phyloP scores from a whole-genome alignment of 768 basidiomycete species.

The Pulveroboletus ravenelii region DNA sequence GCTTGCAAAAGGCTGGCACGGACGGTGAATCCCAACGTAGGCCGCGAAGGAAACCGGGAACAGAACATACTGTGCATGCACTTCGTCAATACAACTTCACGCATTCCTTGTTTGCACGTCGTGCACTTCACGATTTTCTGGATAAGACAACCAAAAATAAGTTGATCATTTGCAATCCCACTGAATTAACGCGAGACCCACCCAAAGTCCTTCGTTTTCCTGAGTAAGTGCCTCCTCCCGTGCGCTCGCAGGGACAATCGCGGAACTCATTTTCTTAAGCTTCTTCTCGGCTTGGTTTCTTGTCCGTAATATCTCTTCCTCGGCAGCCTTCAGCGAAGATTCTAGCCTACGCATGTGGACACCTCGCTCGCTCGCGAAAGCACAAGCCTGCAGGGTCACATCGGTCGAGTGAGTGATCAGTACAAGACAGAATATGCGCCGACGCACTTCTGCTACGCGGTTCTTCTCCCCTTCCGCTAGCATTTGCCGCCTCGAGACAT shows the following conservation, averaged over 20 bases:
- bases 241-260: slow-evolving; percentile 27
- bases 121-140: slow-evolving; percentile 85
- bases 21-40: not conserved
- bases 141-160: too few species aligned
- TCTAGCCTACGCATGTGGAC: slow-evolving; percentile 22
- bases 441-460: slow-evolving; percentile 37
- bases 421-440: not conserved
- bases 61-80: slow-evolving; percentile 82
- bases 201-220: slow-evolving; percentile 58
- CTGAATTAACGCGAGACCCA: slow-evolving; percentile 25
- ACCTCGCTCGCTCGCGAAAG: slow-evolving; percentile 30
- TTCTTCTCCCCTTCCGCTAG: slow-evolving; percentile 38
- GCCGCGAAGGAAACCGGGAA: not conserved
- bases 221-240: slow-evolving; percentile 37
- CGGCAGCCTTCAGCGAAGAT: slow-evolving; percentile 19
- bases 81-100: slow-evolving; percentile 76
- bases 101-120: slow-evolving; percentile 75
- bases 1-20: slow-evolving; percentile 71
- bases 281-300: slow-evolving; percentile 54
- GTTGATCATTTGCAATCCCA: too few species aligned
- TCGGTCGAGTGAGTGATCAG: not conserved
- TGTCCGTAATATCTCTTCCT: slow-evolving; percentile 45
- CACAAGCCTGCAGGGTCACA: slow-evolving; percentile 23
- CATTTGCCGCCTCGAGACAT: slow-evolving; percentile 31
- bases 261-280: slow-evolving; percentile 38